These are phyloP conservation scores for Ceratocystis cubensis DNA, from an alignment of 2,329 filamentous ascomycete species.

Conservation along the genomic window DNA sequence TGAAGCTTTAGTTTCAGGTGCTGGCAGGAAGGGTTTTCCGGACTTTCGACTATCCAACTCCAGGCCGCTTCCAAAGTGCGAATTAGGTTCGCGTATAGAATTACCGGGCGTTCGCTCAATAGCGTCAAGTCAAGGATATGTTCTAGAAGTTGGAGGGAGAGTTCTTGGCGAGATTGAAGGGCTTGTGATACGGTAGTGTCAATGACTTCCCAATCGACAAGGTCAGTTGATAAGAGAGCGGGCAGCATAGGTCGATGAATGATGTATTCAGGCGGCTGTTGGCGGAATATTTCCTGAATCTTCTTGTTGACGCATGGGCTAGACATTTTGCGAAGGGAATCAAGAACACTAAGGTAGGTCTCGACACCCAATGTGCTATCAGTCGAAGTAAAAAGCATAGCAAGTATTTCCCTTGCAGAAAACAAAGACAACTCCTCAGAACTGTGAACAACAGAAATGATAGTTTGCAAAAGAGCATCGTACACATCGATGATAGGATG, in stretches of 20 bases:
- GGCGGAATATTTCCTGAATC: conserved; percentile 43
- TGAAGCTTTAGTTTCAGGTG: conserved; percentile 55
- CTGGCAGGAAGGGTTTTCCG: conserved; percentile 49
- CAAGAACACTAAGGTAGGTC: conserved; percentile 49
- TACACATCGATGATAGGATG: conserved; percentile 50
- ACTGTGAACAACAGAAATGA: conserved; percentile 50
- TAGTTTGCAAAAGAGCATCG: conserved; percentile 47
- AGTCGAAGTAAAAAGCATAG: conserved; percentile 42
- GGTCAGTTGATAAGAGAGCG: conserved; percentile 46
- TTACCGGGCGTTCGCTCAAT: conserved; percentile 63
- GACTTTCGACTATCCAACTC: conserved; percentile 66
- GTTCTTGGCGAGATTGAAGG: conserved; percentile 55
- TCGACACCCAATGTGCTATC: conserved; percentile 47
- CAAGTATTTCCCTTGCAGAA: conserved; percentile 47
- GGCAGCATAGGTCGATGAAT: conserved; percentile 46
- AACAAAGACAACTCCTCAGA: conserved; percentile 48
- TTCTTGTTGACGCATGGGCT: conserved; percentile 42
- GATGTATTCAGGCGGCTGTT: conserved; percentile 43
- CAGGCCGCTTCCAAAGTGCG: conserved; percentile 70
- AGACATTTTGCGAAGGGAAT: conserved; percentile 47
- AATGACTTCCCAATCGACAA: conserved; percentile 51
- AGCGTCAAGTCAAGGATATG: conserved; percentile 67
- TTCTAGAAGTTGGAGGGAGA: conserved; percentile 67
- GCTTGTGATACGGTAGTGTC: conserved; percentile 62
- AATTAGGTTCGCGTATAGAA: conserved; percentile 74